Evolutionary conservation across 352 stramenopile species (phyloP), one percentile per base, ranked within the genome.

Genomic region (Phytophthora hibernalis): DNA sequence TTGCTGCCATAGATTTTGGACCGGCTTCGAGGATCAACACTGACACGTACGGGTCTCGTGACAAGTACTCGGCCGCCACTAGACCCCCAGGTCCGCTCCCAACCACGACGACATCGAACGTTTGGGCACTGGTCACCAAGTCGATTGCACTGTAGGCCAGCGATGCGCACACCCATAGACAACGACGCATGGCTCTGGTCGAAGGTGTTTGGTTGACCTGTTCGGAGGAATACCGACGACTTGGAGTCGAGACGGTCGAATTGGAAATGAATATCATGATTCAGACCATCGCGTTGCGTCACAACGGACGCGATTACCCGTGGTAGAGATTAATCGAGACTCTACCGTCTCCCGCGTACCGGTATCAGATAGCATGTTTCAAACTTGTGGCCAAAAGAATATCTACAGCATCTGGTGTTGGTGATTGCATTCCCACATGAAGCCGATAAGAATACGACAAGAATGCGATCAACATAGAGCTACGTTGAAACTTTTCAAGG

Each of bases 1-100:
- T 81, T 40, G 73, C 80, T 50, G 58, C 51, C 38, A 85, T 68
- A 2, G 80, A 87, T 26, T 76, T 72, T 3, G 67, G 61, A 0
- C 82, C 82, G 37, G 83, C 80, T 65, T 91, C 82, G 22, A 91
- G 67, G 35, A 89, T 74, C 26, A 91, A 54, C 18, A 91, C 82
- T 7, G 67, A 82, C 11, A 85, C 61, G 13, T 50, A 68, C 4
- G 82, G 60, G 47, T 89, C 76, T 1, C 80, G 78, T 1, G 77
- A 83, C n/a, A 91, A 67, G 37, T 72, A 87, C 68, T 91, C 79
- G 26, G 82, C 76, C 21, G 77, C 82, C 1, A 88, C 76, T 37
- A 89, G 68, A 1, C 80, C 82, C 15, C 80, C 82, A 49, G 80
- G 80, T 2, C 82, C 80, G 43, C 70, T 83, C 47, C 82, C 80